Evolutionary conservation across 192 early-diverging fungal species (phyloP), one percentile per base, ranked within the genome.

Genomic region (Coemansia reversa): DNA sequence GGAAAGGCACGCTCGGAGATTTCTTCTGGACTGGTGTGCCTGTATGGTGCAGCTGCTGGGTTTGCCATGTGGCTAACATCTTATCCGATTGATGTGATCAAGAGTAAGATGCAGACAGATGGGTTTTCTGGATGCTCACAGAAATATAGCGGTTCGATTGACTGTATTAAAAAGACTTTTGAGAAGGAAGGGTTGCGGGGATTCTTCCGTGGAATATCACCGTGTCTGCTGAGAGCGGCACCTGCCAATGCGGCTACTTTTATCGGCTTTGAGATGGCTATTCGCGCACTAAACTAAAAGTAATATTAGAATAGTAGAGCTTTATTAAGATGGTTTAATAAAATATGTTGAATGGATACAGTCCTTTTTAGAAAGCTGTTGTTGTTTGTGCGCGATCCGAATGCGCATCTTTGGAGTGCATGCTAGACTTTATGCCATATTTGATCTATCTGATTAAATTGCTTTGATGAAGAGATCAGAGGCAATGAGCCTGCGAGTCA

Each of bases 51-150:
- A 16, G 63, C 80, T 8, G 88, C 91, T 61, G 96, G 96, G 14
- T 93, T 90, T 71, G 84, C 87, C 35, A 86, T 93, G 73, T 93
- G 90, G 91, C 58, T 86, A n/a, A 86, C 88, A 7, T 85, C 93
- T 11, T 98, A 95, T 75, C 96, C 96, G 28, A 85, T 96, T 32
- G 95, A 97, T 79, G 87, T 90, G 45, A 86, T 98, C 76, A 98
- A 98, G 79, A 92, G 90, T 75, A 94, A 94, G 77, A 70, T 98
- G 29, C 96, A 98, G 76, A 96, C 93, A 4, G 94, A 98, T 71
- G 87, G 84, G 2, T 93, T 98, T 73, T 79, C 85, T 18, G 65
- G 75, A 0, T 60, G 58, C 5, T 83, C 83, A 11, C 85, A 87
- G 60, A 84, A 87, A 65, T 98, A 94, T 74, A 82, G 58, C 32